phyloP scores from a whole-genome alignment of 257 asterid species.

The Dorcoceras hygrometricum region DNA sequence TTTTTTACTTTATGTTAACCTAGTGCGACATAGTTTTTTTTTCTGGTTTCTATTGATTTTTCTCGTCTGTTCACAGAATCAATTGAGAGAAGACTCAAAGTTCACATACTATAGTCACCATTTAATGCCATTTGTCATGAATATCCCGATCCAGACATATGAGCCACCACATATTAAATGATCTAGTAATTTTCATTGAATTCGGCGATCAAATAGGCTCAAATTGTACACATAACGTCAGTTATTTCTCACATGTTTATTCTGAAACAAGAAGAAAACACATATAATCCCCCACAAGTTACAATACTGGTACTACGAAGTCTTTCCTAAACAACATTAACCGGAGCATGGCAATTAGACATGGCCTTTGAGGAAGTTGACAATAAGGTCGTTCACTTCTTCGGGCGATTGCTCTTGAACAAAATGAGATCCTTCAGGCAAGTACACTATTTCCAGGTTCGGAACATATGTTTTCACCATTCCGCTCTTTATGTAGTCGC shows the following conservation, averaged over 20 bases:
- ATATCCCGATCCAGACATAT: background rate
- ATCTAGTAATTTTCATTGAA: background rate
- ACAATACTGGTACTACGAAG: background rate
- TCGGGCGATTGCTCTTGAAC: slow-evolving; percentile 68
- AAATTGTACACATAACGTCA: too few species aligned
- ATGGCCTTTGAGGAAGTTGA: slow-evolving; percentile 42
- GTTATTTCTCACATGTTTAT: background rate
- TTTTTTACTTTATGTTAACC: too few species aligned
- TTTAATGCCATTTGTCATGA: background rate
- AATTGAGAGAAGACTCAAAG: too few species aligned
- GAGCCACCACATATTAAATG: too few species aligned
- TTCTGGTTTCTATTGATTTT: too few species aligned
- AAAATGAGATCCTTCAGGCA: slow-evolving; percentile 75
- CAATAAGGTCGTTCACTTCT: slow-evolving; percentile 44
- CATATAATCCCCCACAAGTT: background rate
- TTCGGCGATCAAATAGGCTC: background rate
- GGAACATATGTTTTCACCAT: slow-evolving; percentile 45
- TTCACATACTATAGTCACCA: too few species aligned
- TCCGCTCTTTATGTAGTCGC: slow-evolving; percentile 56
- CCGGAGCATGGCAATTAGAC: background rate
- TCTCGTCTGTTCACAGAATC: too few species aligned
- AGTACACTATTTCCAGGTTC: slow-evolving; percentile 44
- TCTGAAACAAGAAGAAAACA: background rate
- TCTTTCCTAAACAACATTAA: too few species aligned
- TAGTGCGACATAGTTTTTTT: too few species aligned